phyloP scores from a whole-genome alignment of 2,329 filamentous ascomycete genomes.

The Fusarium sp. region DNA sequence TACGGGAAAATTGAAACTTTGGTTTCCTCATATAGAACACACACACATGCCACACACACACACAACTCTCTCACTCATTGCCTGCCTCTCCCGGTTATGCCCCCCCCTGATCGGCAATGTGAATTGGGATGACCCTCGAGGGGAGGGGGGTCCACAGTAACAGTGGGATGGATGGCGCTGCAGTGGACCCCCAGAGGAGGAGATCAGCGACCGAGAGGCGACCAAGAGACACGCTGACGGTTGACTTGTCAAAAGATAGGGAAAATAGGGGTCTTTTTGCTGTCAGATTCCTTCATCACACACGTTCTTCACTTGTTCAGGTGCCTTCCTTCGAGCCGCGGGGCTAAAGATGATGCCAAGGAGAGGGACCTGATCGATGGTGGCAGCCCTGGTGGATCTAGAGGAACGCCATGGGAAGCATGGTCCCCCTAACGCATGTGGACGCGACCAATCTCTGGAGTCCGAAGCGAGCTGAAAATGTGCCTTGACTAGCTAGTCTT shows the following conservation, averaged over 20 bases:
- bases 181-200: neutral
- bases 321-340: neutral
- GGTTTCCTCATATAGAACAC: conserved; percentile 4
- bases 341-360: neutral
- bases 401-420: neutral
- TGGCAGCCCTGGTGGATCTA: conserved; percentile 4
- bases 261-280: neutral
- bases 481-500: neutral
- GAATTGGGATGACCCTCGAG: conserved; percentile 8
- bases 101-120: conserved; percentile 7
- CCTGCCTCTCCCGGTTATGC: neutral
- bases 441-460: neutral
- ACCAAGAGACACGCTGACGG: neutral
- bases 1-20: conserved; percentile 1
- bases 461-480: neutral
- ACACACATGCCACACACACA: neutral
- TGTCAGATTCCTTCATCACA: neutral
- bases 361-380: neutral
- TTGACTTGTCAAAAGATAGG: neutral
- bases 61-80: neutral
- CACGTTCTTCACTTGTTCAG: neutral
- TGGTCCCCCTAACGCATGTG: neutral
- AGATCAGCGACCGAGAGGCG: neutral
- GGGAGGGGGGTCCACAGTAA: conserved; percentile 3
- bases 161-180: neutral